These are phyloP conservation scores for Metarhizium album DNA, from an alignment of 2,329 filamentous ascomycete species.

Conservation along the genomic window DNA sequence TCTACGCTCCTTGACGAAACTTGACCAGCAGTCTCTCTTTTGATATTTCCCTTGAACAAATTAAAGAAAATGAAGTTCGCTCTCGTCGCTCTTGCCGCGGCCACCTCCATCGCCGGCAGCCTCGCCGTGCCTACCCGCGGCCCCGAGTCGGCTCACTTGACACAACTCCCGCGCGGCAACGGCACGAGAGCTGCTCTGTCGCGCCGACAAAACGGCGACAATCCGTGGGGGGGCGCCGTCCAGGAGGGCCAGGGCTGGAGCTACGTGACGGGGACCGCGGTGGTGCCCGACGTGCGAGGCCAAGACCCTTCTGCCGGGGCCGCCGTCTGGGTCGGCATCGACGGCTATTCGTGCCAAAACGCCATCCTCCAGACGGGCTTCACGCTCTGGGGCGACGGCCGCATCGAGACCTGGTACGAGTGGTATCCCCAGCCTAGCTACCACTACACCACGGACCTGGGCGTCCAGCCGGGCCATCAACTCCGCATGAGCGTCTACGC, in stretches of 20 bases:
- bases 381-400: constrained; percentile 3
- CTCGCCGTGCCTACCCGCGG: too few species aligned
- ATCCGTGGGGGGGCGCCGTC: neutral
- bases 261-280: constrained; percentile 1
- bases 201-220: too few species aligned
- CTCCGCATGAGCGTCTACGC: constrained; percentile 20
- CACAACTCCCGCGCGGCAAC: too few species aligned
- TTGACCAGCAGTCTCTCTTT: too few species aligned
- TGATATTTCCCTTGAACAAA: too few species aligned
- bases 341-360: neutral
- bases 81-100: too few species aligned
- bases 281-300: constrained; percentile 1
- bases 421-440: neutral
- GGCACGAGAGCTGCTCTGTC: too few species aligned
- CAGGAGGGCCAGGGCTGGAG: constrained; percentile 3
- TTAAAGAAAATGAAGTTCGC: too few species aligned
- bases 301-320: neutral
- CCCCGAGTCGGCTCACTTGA: too few species aligned
- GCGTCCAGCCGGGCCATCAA: constrained; percentile 18
- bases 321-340: constrained; percentile 7
- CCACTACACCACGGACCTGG: neutral
- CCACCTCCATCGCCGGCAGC: too few species aligned
- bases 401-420: constrained; percentile 6
- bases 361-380: constrained; percentile 5
- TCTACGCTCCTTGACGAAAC: too few species aligned